Conservation (phyloP, 192 early-diverging fungal genomes). For the Podochytrium sp. region DNA sequence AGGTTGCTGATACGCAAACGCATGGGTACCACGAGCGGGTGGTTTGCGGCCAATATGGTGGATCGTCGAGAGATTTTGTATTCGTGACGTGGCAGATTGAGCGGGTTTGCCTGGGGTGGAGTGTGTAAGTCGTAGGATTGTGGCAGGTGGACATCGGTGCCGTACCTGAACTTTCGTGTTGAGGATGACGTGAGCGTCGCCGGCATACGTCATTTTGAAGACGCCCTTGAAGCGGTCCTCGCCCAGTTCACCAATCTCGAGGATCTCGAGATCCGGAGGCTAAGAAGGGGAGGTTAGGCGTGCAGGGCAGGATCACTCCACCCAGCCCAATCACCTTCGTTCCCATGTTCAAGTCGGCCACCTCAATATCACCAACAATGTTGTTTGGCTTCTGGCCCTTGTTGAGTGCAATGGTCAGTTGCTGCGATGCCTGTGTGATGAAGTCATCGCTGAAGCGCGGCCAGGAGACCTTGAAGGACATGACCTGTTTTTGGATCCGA, state of each 20-base stretch:
- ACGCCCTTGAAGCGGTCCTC: conserved; percentile 92
- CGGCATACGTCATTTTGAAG: conserved; percentile 92
- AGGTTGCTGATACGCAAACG: conserved; percentile 87
- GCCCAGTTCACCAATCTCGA: conserved; percentile 96
- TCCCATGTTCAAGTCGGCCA: conserved; percentile 95
- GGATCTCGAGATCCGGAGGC: conserved; percentile 95
- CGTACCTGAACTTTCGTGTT: conserved; percentile 91
- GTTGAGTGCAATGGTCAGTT: conserved; percentile 91
- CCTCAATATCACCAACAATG: conserved; percentile 88
- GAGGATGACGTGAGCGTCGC: conserved; percentile 90
- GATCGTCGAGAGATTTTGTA: conserved; percentile 6
- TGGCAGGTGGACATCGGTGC: neutral
- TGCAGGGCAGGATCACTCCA: neutral
- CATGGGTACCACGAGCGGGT: conserved; percentile 96
- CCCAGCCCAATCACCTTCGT: conserved; percentile 58
- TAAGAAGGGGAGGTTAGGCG: conserved; percentile 25
- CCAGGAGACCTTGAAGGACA: conserved; percentile 93
- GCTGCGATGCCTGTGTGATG: conserved; percentile 80
- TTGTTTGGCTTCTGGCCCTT: conserved; percentile 91
- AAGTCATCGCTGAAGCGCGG: conserved; percentile 86
- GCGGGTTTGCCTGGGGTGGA: conserved; percentile 72
- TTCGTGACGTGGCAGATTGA: conserved; percentile 33
- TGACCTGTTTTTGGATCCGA: neutral
- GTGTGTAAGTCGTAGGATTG: neutral
- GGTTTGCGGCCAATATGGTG: conserved; percentile 79